Evolutionary conservation across 2,329 filamentous ascomycete species (phyloP), one percentile per base, ranked within the genome.

Genomic region (Escovopsis sp.): DNA sequence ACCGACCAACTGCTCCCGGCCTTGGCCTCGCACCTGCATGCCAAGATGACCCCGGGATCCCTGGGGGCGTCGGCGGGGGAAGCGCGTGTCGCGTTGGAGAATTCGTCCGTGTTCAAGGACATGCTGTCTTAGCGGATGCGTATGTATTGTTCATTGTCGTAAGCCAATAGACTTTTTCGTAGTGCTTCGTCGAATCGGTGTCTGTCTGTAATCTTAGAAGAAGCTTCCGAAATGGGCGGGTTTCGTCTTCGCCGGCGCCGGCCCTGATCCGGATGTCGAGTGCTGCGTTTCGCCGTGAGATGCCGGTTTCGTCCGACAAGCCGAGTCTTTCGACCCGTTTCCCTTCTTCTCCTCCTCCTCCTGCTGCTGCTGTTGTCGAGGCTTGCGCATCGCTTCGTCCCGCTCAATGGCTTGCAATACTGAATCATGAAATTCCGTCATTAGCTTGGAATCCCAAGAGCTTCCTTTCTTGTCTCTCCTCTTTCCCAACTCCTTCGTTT

Each of bases 391-490:
- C 9, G 65, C 58, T 30, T 82, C 75, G 51, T 82, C 77, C 39
- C 69, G 68, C 56, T 83, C 77, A 44, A 86, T 75, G 41, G 82
- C 75, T 51, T 69, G 70, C 49, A 86, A 48, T 12, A 82, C 80
- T 82, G 28, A 6, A 40, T 57, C 19, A 55, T 51, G 33, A 45
- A 37, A 12, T 12, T 12, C 10, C 3, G 19, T n/a, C 37, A 32
- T 15, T 15, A 36, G 12, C 11, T 15, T 36, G 39, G 30, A 6
- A 10, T 12, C 19, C 4, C 11, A 26, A 30, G 4, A 23, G 4
- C 23, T 23, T 6, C 6, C 23, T 23, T 23, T 6, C 23, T 23
- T 23, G 2, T 23, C 23, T 23, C 15, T 15, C 15, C 15, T 15
- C 15, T 15, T 15, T 15, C 15, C 15, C 15, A 15, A 15, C 15